A percentile compares a stretch with the other conserved stretches of the same genome.
phyloP scores from a whole-genome alignment of 208 protist species.

The Wallacemonas sp. region DNA sequence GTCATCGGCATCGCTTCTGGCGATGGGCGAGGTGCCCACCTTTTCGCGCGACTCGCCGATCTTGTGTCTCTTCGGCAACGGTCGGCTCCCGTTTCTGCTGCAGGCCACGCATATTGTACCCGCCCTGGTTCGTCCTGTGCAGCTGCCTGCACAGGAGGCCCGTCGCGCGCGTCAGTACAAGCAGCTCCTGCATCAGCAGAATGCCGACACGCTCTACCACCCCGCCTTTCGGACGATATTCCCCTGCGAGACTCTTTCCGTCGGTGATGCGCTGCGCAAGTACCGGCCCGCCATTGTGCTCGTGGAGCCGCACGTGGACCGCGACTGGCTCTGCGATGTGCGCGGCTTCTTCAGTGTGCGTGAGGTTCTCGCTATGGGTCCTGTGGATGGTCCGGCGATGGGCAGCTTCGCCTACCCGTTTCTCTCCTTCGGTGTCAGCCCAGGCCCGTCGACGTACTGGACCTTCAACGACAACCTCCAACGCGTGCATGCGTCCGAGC shows the following conservation, averaged over 20 bases:
- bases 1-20: neutral
- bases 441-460: constrained; percentile 74
- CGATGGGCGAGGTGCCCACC: constrained; percentile 3
- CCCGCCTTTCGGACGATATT: constrained; percentile 37
- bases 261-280: constrained; percentile 62
- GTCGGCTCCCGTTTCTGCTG: constrained; percentile 60
- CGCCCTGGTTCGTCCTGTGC: constrained; percentile 37
- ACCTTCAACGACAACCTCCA: constrained; percentile 75
- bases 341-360: constrained; percentile 73
- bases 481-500: constrained; percentile 34
- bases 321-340: constrained; percentile 68
- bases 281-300: constrained; percentile 61
- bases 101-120: constrained; percentile 45
- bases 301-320: constrained; percentile 75
- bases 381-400: constrained; percentile 77
- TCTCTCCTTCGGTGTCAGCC: constrained; percentile 68
- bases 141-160: constrained; percentile 40
- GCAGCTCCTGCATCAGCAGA: constrained; percentile 34
- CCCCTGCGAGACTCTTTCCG: constrained; percentile 53
- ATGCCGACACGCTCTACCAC: constrained; percentile 21
- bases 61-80: constrained; percentile 71
- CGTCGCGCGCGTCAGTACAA: constrained; percentile 29
- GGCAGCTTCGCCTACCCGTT: constrained; percentile 69
- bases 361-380: constrained; percentile 64
- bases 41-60: constrained; percentile 52